Base-by-base conservation (phyloP, 169 alveolate species). In the Plasmodium adleri region DNA sequence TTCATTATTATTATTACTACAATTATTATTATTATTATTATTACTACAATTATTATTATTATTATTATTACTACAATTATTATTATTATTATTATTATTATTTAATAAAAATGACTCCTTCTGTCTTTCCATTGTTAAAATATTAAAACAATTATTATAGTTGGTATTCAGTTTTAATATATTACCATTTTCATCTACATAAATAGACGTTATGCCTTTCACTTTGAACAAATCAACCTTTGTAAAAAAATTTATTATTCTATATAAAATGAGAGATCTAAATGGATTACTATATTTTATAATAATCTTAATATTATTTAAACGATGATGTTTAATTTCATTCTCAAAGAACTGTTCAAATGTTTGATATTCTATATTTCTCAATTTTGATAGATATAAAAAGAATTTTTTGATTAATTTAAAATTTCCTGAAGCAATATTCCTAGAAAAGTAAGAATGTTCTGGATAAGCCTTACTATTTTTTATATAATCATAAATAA, bases 251-350 rank as follows among this genome's bases (percentile, higher is more conserved):
- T 45, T 20, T 39, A 22, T 24, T 28, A 78, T 66, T 67, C 89
- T 64, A 70, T 24, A 39, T 13, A 78, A 58, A 28, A 66, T 28
- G 24, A 50, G 54, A 1, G 52, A 28, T 20, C 52, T 22, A 58
- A 78, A 64, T 1, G 78, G 71, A 4, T 24, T 9, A 59, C 78
- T 78, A 71, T 78, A 59, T 26, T 58, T 78, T 64, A 78, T 66
- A 13, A 78, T 20, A 67, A 43, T 70, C 9, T 66, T 49, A 32
- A 78, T 78, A 15, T 39, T 78, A 15, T 66, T 15, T 7, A 47
- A 78, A 22, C 67, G 45, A 45, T 17, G 45, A 17, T 66, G 50
- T 9, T 64, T 78, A 49, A 78, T 50, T 78, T 78, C 67, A 2
- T 22, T 56, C 20, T 64, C 32, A 22, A 66, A 49, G n/a, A 78